Conservation (phyloP, 805 yeast species). For the Metschnikowia peoriensis region DNA sequence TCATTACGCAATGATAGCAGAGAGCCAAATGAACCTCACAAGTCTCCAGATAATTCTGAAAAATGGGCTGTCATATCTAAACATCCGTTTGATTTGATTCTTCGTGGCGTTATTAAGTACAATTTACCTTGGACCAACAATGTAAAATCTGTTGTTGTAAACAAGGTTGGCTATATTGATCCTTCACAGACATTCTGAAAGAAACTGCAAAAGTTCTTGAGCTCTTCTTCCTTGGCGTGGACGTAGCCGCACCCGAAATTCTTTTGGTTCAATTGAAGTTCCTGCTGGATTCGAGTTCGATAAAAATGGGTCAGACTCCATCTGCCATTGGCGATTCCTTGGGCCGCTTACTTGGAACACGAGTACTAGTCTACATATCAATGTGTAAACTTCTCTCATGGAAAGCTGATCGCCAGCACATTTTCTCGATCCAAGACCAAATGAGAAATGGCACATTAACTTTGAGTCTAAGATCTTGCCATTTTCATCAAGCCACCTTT, state of each 20-base stretch:
- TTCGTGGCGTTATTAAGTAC: slow-evolving; percentile 80
- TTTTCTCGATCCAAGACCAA: slow-evolving; percentile 72
- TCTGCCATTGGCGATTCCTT: slow-evolving; percentile 21
- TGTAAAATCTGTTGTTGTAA: slow-evolving; percentile 58
- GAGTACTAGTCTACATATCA: slow-evolving; percentile 52
- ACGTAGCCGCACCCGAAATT: slow-evolving; percentile 27
- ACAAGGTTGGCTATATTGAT: slow-evolving; percentile 55
- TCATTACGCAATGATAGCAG: neutral
- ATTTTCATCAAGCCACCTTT: slow-evolving; percentile 45
- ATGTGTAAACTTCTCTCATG: slow-evolving; percentile 58
- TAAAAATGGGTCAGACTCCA: slow-evolving; percentile 52
- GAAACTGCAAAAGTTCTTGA: neutral
- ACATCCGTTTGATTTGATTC: slow-evolving; percentile 81
- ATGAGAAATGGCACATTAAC: slow-evolving; percentile 45
- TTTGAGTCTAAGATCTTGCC: slow-evolving; percentile 15
- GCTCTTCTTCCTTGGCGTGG: slow-evolving; percentile 8
- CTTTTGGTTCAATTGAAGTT: slow-evolving; percentile 60
- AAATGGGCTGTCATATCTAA: slow-evolving; percentile 75
- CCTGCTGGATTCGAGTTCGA: slow-evolving; percentile 54
- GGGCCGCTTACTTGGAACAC: slow-evolving; percentile 51
- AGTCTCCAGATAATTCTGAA: slow-evolving; percentile 39
- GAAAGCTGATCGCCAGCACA: slow-evolving; percentile 72
- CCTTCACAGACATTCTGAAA: slow-evolving; percentile 31
- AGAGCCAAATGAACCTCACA: slow-evolving; percentile 2
- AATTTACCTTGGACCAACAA: slow-evolving; percentile 59